Percentiles rank a stretch among this genome's conserved stretches.
Evolutionary conservation across 2,329 filamentous ascomycete species (phyloP).

Genomic region (Lojkania enalia): DNA sequence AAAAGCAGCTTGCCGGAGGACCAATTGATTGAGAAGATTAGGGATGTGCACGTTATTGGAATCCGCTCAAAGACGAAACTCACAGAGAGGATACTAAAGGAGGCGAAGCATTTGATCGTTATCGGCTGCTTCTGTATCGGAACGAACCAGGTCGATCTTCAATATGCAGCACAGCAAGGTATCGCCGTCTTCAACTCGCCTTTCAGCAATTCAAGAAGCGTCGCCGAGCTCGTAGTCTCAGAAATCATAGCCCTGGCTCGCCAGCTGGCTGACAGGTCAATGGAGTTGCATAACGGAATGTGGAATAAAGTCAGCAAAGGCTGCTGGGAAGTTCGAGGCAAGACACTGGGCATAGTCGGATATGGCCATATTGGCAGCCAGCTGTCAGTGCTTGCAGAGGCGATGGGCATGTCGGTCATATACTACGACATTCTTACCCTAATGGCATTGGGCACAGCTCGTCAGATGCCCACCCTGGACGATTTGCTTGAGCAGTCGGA

Average conservation of each 20-base stretch:
- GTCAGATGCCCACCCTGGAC: slow-evolving; percentile 77
- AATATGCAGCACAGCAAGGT: slow-evolving; percentile 78
- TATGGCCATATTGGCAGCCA: slow-evolving; percentile 98
- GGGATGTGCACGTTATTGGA: slow-evolving; percentile 94
- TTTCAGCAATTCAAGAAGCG: slow-evolving; percentile 95
- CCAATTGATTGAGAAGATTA: slow-evolving; percentile 96
- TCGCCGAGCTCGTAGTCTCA: slow-evolving; percentile 91
- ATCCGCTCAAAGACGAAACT: slow-evolving; percentile 98
- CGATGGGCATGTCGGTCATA: slow-evolving; percentile 97
- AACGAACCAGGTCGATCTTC: slow-evolving; percentile 90
- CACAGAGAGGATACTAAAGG: slow-evolving; percentile 77
- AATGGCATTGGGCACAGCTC: slow-evolving; percentile 89
- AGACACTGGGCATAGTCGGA: slow-evolving; percentile 93
- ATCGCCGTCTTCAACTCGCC: slow-evolving; percentile 99
- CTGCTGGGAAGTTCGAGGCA: slow-evolving; percentile 98
- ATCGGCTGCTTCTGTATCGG: slow-evolving; percentile 99
- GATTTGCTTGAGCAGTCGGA: slow-evolving; percentile 78
- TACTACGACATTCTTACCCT: slow-evolving; percentile 95
- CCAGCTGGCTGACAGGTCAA: slow-evolving; percentile 89
- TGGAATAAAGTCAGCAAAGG: slow-evolving; percentile 98
- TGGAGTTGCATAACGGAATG: slow-evolving; percentile 87
- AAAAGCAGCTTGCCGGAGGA: slow-evolving; percentile 91
- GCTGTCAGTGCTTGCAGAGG: slow-evolving; percentile 90
- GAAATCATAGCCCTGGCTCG: slow-evolving; percentile 92
- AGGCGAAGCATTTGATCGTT: slow-evolving; percentile 93